Evolutionary conservation across 2,329 filamentous ascomycete genomes (phyloP), one percentile per base, ranked within the genome.

Genomic region (Claviceps sp.): DNA sequence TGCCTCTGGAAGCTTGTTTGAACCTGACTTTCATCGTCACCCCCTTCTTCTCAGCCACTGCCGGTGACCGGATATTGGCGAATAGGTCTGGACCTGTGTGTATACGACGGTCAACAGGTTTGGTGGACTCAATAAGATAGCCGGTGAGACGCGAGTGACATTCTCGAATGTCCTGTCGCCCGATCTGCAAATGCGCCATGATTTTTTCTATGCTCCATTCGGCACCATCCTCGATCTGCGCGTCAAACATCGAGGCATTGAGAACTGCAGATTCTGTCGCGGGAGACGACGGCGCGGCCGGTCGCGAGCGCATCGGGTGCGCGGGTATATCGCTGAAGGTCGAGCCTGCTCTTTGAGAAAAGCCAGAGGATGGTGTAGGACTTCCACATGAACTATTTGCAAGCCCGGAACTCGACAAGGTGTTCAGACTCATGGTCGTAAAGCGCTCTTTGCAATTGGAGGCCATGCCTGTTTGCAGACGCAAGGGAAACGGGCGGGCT

Each of bases 21-120:
- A 72, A 69, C 56, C 72, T 76, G 42, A 78, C 67, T 56, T 67
- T 71, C 63, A 79, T 72, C 3, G 68, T 70, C 20, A 67, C 66
- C 5, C 61, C 63, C 48, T 63, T 65, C 18, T 64, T 58, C n/a
- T 69, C 65, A 2, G 67, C 61, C 0, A 64, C 62, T 1, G 70
- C 63, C 2, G 65, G 60, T 20, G 62, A 62, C 16, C 64, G 67
- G 54, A 79, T 62, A 44, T 65, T 64, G 2, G 71, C 70, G 57
- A 81, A 78, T 54, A 72, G 69, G 52, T 78, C 75, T 8, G 64
- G 61, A 45, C 72, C 70, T 49, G 69, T 68, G 24, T 67, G 59
- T 52, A 72, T 63, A 34, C 67, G 69, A 26, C 65, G 67, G 50
- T 70, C 65, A 5, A 63, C 63, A 1, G 67, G 65, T 44, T 68